Conservation (phyloP, 441 rosid genomes). For the Pelargonium citronellum region DNA sequence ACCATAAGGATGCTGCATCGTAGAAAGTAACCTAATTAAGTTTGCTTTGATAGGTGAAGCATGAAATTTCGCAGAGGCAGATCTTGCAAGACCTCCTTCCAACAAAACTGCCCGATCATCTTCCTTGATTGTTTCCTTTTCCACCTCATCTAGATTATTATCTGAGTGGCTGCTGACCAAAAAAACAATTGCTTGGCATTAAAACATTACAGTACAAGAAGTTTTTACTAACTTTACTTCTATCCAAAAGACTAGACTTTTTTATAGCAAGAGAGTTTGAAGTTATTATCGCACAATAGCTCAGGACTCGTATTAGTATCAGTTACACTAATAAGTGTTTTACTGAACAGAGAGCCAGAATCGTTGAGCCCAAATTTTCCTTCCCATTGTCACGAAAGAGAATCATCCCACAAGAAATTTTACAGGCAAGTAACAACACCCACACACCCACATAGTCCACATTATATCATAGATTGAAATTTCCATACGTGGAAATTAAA, state of each 20-base stretch:
- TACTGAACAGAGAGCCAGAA: not conserved
- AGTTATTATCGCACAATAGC: too few species aligned
- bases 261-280: too few species aligned
- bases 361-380: not conserved
- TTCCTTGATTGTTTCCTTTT: constrained; percentile 56
- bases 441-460: not conserved
- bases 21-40: constrained; percentile 55
- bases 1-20: constrained; percentile 1
- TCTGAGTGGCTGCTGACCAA: constrained; percentile 75
- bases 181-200: constrained; percentile 2
- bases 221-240: too few species aligned
- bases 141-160: constrained; percentile 56
- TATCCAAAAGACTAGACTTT: not conserved
- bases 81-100: constrained; percentile 84
- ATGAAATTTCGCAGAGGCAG: constrained; percentile 59
- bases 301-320: too few species aligned
- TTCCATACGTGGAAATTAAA: not conserved
- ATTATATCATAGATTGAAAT: not conserved
- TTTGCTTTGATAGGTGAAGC: constrained; percentile 55
- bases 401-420: not conserved
- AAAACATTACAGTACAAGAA: too few species aligned
- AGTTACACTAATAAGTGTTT: too few species aligned
- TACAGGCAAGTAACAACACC: not conserved
- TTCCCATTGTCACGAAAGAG: not conserved
- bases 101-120: constrained; percentile 80